Evolutionary conservation across 202 grass and related monocot species (phyloP).

Genomic region (Panicum hallii): DNA sequence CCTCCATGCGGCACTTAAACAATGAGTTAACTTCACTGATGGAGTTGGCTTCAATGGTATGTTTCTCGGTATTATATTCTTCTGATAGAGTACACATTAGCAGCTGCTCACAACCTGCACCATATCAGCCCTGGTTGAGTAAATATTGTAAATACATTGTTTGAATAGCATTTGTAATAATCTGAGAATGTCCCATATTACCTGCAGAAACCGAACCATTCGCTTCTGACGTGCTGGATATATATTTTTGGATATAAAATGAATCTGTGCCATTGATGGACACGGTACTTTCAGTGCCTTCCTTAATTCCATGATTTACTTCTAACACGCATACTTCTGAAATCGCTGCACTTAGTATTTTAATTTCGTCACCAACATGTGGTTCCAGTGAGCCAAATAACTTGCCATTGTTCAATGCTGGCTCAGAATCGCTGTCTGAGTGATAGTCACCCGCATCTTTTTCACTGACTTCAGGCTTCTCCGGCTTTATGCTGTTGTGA

Average conservation of each 20-base stretch:
- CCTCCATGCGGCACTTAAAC: slow-evolving; percentile 55
- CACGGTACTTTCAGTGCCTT: not conserved
- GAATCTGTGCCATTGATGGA: not conserved
- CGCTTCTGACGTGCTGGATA: not conserved
- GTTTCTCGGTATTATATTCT: slow-evolving; percentile 9
- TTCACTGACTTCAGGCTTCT: slow-evolving; percentile 38
- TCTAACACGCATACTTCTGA: slow-evolving; percentile 44
- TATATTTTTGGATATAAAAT: slow-evolving; percentile 6
- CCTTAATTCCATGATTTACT: slow-evolving; percentile 18
- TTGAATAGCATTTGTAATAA: slow-evolving; percentile 13
- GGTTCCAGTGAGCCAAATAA: slow-evolving; percentile 50
- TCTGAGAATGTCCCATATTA: slow-evolving; percentile 19
- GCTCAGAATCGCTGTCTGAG: slow-evolving; percentile 23
- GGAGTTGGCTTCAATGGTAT: slow-evolving; percentile 19
- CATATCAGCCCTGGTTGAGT: slow-evolving; percentile 20
- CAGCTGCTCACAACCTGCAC: slow-evolving; percentile 36
- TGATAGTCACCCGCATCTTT: slow-evolving; percentile 12
- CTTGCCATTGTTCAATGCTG: slow-evolving; percentile 35
- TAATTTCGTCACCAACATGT: slow-evolving; percentile 29
- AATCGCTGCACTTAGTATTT: slow-evolving; percentile 31
- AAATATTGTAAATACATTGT: slow-evolving; percentile 21
- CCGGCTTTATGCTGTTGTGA: slow-evolving; percentile 13
- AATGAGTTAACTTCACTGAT: slow-evolving; percentile 46
- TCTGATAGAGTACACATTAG: not conserved
- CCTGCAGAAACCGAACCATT: slow-evolving; percentile 36